Conservation (phyloP, 306 rosid species). For the Quercus cerris region DNA sequence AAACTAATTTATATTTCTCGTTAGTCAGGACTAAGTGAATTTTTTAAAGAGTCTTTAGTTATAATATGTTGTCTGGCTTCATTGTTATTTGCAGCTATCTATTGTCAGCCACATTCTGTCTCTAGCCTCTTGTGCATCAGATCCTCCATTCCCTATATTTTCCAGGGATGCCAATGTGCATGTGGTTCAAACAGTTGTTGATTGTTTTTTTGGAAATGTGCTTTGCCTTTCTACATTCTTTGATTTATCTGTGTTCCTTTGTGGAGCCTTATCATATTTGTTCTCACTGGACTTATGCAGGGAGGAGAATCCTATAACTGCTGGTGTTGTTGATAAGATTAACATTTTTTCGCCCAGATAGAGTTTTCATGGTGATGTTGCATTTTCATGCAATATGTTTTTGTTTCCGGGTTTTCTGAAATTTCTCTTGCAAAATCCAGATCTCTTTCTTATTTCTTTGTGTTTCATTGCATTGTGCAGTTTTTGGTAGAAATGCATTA, state of each 20-base stretch:
- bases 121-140: too few species aligned
- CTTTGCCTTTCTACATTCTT: too few species aligned
- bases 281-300: too few species aligned
- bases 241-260: too few species aligned
- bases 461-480: constrained; percentile 42
- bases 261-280: too few species aligned
- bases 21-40: too few species aligned
- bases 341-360: constrained; percentile 77
- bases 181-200: too few species aligned
- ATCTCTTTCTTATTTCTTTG: constrained; percentile 11
- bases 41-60: constrained; percentile 3
- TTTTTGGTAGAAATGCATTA: constrained; percentile 80
- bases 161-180: too few species aligned
- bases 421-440: background rate
- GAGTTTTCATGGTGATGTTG: constrained; percentile 79
- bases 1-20: too few species aligned
- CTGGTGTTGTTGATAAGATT: constrained; percentile 66
- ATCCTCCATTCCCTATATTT: too few species aligned
- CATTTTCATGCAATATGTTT: background rate
- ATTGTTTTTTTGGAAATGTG: too few species aligned
- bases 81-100: constrained; percentile 55
- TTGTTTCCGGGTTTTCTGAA: background rate
- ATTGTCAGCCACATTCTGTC: constrained; percentile 23
- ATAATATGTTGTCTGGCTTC: constrained; percentile 5
- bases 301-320: background rate